Evolutionary conservation across 148 eudicot species (phyloP).

Genomic region (Gaultheria prostrata): DNA sequence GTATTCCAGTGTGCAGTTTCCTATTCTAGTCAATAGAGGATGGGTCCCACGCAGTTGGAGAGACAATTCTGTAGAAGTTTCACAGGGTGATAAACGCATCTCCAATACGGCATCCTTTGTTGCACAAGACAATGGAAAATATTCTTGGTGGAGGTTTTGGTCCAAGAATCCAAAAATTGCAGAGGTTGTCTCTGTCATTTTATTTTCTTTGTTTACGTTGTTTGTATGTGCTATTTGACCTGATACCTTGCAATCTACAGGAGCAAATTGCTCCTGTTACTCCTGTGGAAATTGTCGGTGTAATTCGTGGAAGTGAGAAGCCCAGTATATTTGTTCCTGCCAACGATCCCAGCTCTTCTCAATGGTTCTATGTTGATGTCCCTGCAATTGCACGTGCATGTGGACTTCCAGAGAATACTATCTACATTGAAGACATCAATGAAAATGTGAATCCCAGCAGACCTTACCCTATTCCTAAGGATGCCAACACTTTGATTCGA

Average conservation of each 20-base stretch:
- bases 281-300: slow-evolving; percentile 70
- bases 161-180: slow-evolving; percentile 45
- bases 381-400: slow-evolving; percentile 66
- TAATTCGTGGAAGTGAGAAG: slow-evolving; percentile 56
- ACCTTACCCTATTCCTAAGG: slow-evolving; percentile 89
- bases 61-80: slow-evolving; percentile 53
- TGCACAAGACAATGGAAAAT: slow-evolving; percentile 30
- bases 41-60: slow-evolving; percentile 98
- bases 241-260: slow-evolving; percentile 28
- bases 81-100: slow-evolving; percentile 31
- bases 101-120: slow-evolving; percentile 26
- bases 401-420: slow-evolving; percentile 67
- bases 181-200: slow-evolving; percentile 35
- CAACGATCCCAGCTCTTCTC: slow-evolving; percentile 68
- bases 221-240: slow-evolving; percentile 1
- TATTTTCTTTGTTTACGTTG: slow-evolving; percentile 14
- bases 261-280: slow-evolving; percentile 44
- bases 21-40: slow-evolving; percentile 91
- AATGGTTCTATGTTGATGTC: slow-evolving; percentile 97
- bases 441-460: slow-evolving; percentile 61
- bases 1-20: slow-evolving; percentile 67
- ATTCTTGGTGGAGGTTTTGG: slow-evolving; percentile 74
- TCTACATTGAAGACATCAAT: slow-evolving; percentile 73
- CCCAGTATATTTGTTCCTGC: slow-evolving; percentile 94
- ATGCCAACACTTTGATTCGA: slow-evolving; percentile 61